Evolutionary conservation across 768 basidiomycete genomes (phyloP), one percentile per base, ranked within the genome.

Genomic region (Psilocybe azurescens): DNA sequence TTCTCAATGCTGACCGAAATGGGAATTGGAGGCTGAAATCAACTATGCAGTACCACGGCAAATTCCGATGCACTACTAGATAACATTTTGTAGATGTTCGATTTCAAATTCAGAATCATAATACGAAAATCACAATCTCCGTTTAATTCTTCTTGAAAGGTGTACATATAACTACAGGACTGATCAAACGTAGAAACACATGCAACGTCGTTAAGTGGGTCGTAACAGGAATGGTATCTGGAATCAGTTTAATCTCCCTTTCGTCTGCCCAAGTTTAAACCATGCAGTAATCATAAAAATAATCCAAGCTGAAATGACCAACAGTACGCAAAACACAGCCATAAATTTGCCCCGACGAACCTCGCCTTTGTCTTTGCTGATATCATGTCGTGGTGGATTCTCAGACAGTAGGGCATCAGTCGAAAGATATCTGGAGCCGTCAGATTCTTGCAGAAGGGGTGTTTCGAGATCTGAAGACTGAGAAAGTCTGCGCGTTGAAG

Each of bases 281-380:
- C 81, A 87, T 0, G 88, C 89, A 16, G 86, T 89, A 9, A 68
- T 77, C 67, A 91, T 74, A 73, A 91, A 91, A 62, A 90, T 71
- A 38, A 82, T 67, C 90, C 89, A 92, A 5, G 87, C 84, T 51
- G 69, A 72, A 14, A 82, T 65, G 9, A 90, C 80, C 36, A 87
- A 67, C 1, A 65, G 53, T 16, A 64, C 77, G 48, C 79, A 81
- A 28, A 83, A 62, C 33, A 74, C 65, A 29, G 82, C 78, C 61
- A 86, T 89, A 0, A 84, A 18, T 60, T 77, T 66, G 1, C 90
- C 90, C 46, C 89, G 75, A 62, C 74, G 71, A 33, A 68, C 73
- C 69, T 86, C 82, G 51, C 58, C 53, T 52, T 61, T 56, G 32
- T 65, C 52, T 54, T 65, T 60, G 44, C 59, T 36, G 24, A 16